Base-by-base conservation (phyloP, 1,139 yeast genomes). In the Kurtzmaniella natalensis region DNA sequence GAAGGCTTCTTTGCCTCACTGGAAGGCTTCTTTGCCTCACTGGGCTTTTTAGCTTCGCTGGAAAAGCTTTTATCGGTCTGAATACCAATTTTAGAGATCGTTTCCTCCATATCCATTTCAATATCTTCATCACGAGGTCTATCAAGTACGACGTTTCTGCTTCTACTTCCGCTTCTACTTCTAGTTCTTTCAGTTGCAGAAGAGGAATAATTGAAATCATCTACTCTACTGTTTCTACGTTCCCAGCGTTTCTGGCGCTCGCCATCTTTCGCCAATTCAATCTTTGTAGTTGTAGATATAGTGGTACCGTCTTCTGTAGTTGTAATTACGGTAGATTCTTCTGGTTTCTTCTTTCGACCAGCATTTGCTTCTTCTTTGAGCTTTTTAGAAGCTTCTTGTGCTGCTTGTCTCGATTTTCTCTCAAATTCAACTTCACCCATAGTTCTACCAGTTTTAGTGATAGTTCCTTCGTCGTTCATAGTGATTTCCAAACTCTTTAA, bases 401-500 rank as follows among this genome's bases (percentile, higher is more conserved):
- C 45, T 10, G 42, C 44, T 25, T 35, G 39, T 20, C 46, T 32
- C 15, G 30, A 29, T 17, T 37, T 37, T 28, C 40, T 31, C 11
- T 32, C 22, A n/a, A 24, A 33, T 18, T 38, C 40, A 13, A 22
- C 23, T 23, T 27, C 35, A 4, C 24, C 25, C 20, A 20, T 15
- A 18, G 23, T 18, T 17, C 24, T 25, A 20, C 26, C 18, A 24
- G 22, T 18, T 17, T 30, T 23, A 8, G 26, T 24, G 3, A 31
- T 25, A 9, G 22, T 21, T 4, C 33, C 36, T 20, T 32, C 33
- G 25, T 48, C 48, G 3, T 51, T 55, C 59, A 55, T 55, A 36
- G 46, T 55, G 27, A 50, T 57, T 37, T 41, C 47, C 37, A 44
- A 46, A 34, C 42, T 48, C 39, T 41, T 50, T 36, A 47, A 23